Conservation (phyloP, 768 basidiomycete species). For the Kwoniella europaea region DNA sequence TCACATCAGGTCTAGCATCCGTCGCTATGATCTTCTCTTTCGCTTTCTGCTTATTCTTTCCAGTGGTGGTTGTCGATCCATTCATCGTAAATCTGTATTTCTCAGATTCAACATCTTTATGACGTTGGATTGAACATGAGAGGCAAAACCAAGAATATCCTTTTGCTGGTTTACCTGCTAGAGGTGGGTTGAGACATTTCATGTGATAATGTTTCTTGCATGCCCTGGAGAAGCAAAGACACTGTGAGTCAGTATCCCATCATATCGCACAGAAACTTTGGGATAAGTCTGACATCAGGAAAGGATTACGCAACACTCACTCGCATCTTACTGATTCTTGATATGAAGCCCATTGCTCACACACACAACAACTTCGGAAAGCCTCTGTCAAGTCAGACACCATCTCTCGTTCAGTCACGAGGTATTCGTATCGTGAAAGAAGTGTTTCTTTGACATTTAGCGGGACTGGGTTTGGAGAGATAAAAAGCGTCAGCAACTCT, state of each 20-base stretch:
- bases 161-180: slow-evolving; percentile 86
- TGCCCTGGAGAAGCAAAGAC: slow-evolving; percentile 22
- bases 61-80: slow-evolving; percentile 36
- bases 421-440: slow-evolving; percentile 84
- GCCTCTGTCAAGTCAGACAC: slow-evolving; percentile 86
- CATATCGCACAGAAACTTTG: too few relatives aligned
- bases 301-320: slow-evolving; percentile 37
- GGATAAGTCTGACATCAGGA: background rate
- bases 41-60: slow-evolving; percentile 64
- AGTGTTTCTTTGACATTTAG: slow-evolving; percentile 78
- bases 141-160: slow-evolving; percentile 98
- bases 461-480: slow-evolving; percentile 66
- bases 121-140: slow-evolving; percentile 84
- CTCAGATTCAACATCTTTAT: slow-evolving; percentile 59
- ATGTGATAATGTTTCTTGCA: slow-evolving; percentile 96
- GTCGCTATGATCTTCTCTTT: slow-evolving; percentile 74
- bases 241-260: too few relatives aligned
- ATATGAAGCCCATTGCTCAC: slow-evolving; percentile 86
- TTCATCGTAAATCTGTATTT: slow-evolving; percentile 41
- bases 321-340: slow-evolving; percentile 62
- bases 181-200: slow-evolving; percentile 87
- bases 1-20: slow-evolving; percentile 47
- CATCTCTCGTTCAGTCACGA: slow-evolving; percentile 92
- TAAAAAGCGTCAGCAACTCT: background rate
- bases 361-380: slow-evolving; percentile 82